Percentiles rank a stretch among this genome's conserved stretches.
These are phyloP conservation scores for Apiotrichum laibachii DNA, from an alignment of 1,284 basidiomycete genomes.

Conservation along the genomic window DNA sequence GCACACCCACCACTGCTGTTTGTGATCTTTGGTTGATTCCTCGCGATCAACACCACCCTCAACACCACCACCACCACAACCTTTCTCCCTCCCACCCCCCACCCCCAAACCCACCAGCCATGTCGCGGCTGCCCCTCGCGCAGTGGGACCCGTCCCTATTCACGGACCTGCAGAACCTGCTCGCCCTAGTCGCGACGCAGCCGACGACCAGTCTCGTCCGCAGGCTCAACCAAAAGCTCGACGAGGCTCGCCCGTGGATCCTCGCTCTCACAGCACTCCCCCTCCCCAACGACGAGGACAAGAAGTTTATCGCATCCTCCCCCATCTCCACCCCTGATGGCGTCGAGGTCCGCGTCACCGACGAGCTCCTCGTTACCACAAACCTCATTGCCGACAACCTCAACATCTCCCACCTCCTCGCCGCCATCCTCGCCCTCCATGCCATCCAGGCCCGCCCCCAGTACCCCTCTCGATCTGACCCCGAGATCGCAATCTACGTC, in stretches of 20 bases:
- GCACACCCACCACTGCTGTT: slow-evolving; percentile 4
- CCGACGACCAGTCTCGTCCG: slow-evolving; percentile 40
- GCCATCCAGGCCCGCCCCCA: slow-evolving; percentile 34
- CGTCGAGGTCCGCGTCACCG: slow-evolving; percentile 32
- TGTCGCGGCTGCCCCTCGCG: slow-evolving; percentile 31
- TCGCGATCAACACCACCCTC: slow-evolving; percentile 1
- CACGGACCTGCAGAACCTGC: slow-evolving; percentile 37
- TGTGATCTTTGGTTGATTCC: not conserved
- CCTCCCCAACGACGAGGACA: slow-evolving; percentile 36
- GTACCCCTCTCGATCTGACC: slow-evolving; percentile 35
- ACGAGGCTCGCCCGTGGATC: slow-evolving; percentile 45
- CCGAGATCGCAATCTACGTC: slow-evolving; percentile 42
- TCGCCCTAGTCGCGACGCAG: slow-evolving; percentile 33
- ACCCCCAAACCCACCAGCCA: slow-evolving; percentile 12
- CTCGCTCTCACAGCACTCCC: slow-evolving; percentile 37
- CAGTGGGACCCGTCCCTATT: slow-evolving; percentile 46
- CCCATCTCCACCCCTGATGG: slow-evolving; percentile 28
- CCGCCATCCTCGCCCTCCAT: slow-evolving; percentile 38
- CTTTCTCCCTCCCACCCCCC: not conserved
- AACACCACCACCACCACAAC: slow-evolving; percentile 9
- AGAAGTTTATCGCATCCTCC: slow-evolving; percentile 34
- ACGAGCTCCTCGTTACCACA: slow-evolving; percentile 36
- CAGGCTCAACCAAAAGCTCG: slow-evolving; percentile 32
- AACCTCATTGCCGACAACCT: slow-evolving; percentile 33
- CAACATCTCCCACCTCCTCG: slow-evolving; percentile 38